Evolutionary conservation across 2,329 filamentous ascomycete species (phyloP), one percentile per base, ranked within the genome.

Genomic region (Aureobasidium musti): DNA sequence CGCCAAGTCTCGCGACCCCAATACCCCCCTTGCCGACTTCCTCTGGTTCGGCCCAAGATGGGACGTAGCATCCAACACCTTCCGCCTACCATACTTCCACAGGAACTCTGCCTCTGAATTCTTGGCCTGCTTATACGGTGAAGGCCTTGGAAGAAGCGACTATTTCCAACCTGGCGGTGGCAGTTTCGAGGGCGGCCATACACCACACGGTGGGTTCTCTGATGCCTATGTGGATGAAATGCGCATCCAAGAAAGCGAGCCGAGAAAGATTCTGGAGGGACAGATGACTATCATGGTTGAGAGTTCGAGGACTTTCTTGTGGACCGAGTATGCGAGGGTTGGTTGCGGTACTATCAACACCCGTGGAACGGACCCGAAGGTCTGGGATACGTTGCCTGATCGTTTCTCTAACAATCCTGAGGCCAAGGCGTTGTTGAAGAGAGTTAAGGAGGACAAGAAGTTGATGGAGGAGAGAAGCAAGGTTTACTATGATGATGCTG

Each of bases 181-280:
- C 28, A 76, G 73, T 30, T 78, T 76, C 57, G 77, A 78, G 50
- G 74, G 76, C 5, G 70, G 74, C n/a, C 75, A 77, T 65, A 77
- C 75, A 21, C 77, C 77, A 5, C 77, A 78, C 59, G 77, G 77
- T 41, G 75, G 75, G 1, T 80, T 80, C 60, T 77, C 77, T 60
- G 79, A 80, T 35, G 79, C 76, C 5, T 82, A 82, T 69, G 78
- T 80, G 54, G 75, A 77, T 67, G 80, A 81, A 67, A 80, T 80
- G 77, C 74, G 76, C 59, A 75, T 79, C 3, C 79, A 81, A 59
- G 76, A 78, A 65, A 79, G 77, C 53, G 73, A 77, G 43, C 79
- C 80, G 2, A 75, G 81, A 63, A 79, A 74, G 70, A 81, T 81
- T 11, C 69, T 82, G 6, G 77, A 78, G 53, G 72, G 77, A 54